Percentiles rank a stretch among this genome's conserved stretches.
Evolutionary conservation across 2,329 filamentous ascomycete species (phyloP).

Genomic region (Stachybotrys chartarum): DNA sequence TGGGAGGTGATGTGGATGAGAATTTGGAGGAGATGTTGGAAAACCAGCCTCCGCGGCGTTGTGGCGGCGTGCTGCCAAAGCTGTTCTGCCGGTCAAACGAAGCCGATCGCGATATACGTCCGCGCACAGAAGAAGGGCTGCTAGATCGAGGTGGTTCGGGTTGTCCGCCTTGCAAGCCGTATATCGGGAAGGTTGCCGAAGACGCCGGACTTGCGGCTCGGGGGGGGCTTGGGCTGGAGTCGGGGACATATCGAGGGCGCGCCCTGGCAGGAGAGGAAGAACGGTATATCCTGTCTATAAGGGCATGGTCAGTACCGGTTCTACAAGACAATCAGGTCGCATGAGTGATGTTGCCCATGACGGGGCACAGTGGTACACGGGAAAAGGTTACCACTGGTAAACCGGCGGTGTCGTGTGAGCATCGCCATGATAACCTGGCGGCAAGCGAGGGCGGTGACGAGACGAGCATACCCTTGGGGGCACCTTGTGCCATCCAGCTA

Average conservation of each 20-base stretch:
- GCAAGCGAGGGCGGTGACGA: not conserved
- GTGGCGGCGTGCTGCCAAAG: conserved; percentile 26
- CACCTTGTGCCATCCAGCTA: conserved; percentile 80
- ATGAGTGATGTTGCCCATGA: not conserved
- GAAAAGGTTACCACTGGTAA: not conserved
- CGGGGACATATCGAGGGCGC: not conserved
- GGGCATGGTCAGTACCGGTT: not conserved
- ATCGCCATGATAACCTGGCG: too few relatives aligned
- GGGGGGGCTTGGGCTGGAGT: not conserved
- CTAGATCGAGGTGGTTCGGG: not conserved
- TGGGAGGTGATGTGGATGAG: conserved; percentile 45
- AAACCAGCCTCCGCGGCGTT: conserved; percentile 79
- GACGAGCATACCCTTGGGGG: conserved; percentile 63
- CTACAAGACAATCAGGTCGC: not conserved
- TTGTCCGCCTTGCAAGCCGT: not conserved
- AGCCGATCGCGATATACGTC: conserved; percentile 22
- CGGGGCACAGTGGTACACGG: not conserved
- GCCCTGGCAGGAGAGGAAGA: not conserved
- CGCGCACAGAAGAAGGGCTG: not conserved
- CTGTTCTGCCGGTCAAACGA: conserved; percentile 25
- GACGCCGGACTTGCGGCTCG: not conserved
- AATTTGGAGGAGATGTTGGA: conserved; percentile 91
- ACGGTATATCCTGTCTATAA: not conserved
- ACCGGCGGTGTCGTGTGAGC: too few relatives aligned
- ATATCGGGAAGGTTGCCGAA: not conserved